A percentile compares a stretch with the other conserved stretches of the same genome.
phyloP scores from a whole-genome alignment of 2,329 filamentous ascomycete genomes.

The Rhynchosporium graminicola region DNA sequence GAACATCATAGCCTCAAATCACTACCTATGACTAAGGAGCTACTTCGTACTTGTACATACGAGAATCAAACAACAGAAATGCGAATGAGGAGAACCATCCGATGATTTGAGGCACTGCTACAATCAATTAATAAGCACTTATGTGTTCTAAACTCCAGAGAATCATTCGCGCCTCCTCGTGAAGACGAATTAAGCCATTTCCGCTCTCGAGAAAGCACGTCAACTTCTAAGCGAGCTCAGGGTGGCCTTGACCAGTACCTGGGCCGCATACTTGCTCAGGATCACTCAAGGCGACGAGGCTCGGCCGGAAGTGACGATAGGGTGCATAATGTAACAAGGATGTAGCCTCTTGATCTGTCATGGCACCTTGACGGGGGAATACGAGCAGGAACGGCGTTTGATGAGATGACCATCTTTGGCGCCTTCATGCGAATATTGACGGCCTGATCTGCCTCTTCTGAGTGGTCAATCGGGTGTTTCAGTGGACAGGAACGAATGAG shows the following conservation, averaged over 20 bases:
- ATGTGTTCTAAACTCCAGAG: no score
- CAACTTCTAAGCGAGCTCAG: conserved; percentile 11
- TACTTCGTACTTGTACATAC: no score
- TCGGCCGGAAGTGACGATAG: conserved; percentile 17
- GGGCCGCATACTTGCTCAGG: neutral
- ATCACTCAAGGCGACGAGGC: conserved; percentile 7
- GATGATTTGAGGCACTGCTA: no score
- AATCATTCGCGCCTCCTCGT: conserved; percentile 3
- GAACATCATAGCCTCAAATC: no score
- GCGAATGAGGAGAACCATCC: no score
- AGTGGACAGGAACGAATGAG: conserved; percentile 3
- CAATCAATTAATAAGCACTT: no score
- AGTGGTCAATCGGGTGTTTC: no score
- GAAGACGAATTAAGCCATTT: neutral
- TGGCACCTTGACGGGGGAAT: neutral
- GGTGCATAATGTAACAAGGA: conserved; percentile 21
- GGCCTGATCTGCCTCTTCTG: neutral
- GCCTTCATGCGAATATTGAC: neutral
- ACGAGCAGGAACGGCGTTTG: neutral
- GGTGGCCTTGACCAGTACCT: neutral
- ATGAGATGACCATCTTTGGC: conserved; percentile 4
- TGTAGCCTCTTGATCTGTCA: conserved; percentile 6
- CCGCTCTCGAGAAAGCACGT: neutral
- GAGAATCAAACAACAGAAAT: no score
- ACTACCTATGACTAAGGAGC: no score